These are phyloP conservation scores for Sporothrix schenckii DNA, from an alignment of 2,329 filamentous ascomycete species.

Conservation along the genomic window DNA sequence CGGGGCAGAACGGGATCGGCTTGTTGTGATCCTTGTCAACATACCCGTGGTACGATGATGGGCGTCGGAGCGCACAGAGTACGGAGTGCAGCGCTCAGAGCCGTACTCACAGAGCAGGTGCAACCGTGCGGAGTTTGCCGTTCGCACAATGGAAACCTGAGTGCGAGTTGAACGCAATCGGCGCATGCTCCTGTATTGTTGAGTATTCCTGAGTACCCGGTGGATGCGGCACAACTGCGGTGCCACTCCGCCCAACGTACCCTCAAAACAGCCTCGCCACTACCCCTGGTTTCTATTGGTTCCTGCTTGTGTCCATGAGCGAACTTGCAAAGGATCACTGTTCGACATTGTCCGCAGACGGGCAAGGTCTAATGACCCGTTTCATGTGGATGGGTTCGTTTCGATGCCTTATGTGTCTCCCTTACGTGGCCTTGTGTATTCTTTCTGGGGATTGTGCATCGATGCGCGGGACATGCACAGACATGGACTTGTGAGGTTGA, in stretches of 20 bases:
- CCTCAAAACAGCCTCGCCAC: not conserved
- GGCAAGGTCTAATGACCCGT: not conserved
- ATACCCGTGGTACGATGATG: not conserved
- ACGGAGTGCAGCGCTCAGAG: not conserved
- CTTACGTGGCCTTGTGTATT: not conserved
- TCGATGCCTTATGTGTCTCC: not conserved
- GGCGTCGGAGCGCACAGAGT: not conserved
- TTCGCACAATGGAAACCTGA: not conserved
- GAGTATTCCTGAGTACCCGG: not conserved
- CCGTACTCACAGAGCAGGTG: not conserved
- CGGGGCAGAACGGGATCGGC: not conserved
- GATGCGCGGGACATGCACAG: not conserved
- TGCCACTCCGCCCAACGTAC: not conserved
- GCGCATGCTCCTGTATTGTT: not conserved
- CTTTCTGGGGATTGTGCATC: not conserved
- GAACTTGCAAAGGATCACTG: not conserved
- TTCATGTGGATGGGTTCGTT: not conserved
- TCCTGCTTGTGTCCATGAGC: not conserved
- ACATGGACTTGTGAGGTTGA: not conserved
- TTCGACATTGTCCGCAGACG: too few relatives aligned
- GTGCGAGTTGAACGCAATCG: not conserved
- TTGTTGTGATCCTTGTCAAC: not conserved
- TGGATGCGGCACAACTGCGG: slow-evolving; percentile 15
- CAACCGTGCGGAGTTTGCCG: not conserved
- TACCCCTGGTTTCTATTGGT: not conserved